phyloP scores from a whole-genome alignment of 2,329 filamentous ascomycete species.

The Pseudopithomyces maydicus region DNA sequence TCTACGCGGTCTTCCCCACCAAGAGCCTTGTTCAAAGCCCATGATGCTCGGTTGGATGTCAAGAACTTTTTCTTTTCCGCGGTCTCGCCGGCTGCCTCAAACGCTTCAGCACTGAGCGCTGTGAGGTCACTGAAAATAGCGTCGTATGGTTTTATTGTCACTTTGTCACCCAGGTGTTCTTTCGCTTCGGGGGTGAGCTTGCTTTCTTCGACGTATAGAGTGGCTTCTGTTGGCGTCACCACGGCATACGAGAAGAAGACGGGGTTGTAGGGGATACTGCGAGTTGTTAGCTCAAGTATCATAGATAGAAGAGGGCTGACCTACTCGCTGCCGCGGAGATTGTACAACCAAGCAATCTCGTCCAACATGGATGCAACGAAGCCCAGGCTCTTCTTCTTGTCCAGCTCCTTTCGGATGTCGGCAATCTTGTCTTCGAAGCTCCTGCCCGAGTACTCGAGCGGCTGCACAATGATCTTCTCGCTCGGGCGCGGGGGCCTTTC shows the following conservation, averaged over 20 bases:
- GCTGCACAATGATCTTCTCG: constrained; percentile 75
- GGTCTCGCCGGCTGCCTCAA: constrained; percentile 41
- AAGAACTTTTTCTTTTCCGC: constrained; percentile 68
- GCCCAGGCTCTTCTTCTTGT: constrained; percentile 85
- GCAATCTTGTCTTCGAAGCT: constrained; percentile 80
- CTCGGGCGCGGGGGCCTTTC: constrained; percentile 75
- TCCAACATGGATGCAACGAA: constrained; percentile 95
- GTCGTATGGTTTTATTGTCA: constrained; percentile 81
- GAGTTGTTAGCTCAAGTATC: constrained; percentile 12
- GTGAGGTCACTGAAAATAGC: constrained; percentile 80
- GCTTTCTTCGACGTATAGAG: constrained; percentile 80
- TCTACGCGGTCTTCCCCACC: constrained; percentile 87
- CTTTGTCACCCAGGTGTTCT: constrained; percentile 70
- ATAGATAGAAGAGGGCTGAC: constrained; percentile 17
- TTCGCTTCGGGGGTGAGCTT: constrained; percentile 75
- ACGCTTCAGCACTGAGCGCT: constrained; percentile 58
- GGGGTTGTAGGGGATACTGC: constrained; percentile 88
- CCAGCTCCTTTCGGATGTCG: constrained; percentile 86
- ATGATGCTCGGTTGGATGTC: constrained; percentile 87
- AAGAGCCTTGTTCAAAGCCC: constrained; percentile 85
- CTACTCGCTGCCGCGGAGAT: constrained; percentile 85
- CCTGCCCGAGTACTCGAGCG: constrained; percentile 78
- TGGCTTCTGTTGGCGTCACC: constrained; percentile 75
- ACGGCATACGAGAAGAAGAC: constrained; percentile 98
- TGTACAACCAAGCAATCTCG: constrained; percentile 98